These are phyloP conservation scores for Aspergillus nanangensis DNA, from an alignment of 495 filamentous ascomycete genomes.

Conservation along the genomic window DNA sequence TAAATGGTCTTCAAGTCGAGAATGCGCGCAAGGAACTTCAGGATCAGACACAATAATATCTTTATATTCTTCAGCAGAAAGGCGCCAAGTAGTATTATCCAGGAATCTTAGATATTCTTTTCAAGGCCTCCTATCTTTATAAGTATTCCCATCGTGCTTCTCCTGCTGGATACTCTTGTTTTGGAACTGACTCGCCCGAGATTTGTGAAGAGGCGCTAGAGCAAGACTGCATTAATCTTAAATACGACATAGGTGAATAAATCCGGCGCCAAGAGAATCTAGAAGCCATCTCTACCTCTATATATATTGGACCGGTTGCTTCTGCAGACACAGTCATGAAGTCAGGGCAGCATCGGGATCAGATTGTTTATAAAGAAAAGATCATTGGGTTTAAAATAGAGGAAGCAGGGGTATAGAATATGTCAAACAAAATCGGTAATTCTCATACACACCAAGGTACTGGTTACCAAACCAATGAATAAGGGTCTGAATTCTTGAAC, in stretches of 20 bases:
- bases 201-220: background rate
- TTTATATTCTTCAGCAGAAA: background rate
- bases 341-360: background rate
- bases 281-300: background rate
- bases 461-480: no score
- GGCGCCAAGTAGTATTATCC: background rate
- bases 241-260: background rate
- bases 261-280: background rate
- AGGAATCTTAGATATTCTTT: background rate
- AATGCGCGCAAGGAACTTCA: constrained; percentile 8
- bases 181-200: background rate
- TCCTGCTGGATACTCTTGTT: background rate
- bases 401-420: background rate
- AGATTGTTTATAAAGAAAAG: background rate
- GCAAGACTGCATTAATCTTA: background rate
- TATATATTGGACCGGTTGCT: background rate
- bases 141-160: background rate
- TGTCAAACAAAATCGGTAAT: no score
- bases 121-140: background rate
- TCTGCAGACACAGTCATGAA: background rate
- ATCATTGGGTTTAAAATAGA: background rate
- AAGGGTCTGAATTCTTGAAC: no score
- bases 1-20: constrained; percentile 14
- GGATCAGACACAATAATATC: constrained; percentile 4
- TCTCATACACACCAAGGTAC: no score